Evolutionary conservation across 441 rosid species (phyloP).

Genomic region (Brassica hybrid): DNA sequence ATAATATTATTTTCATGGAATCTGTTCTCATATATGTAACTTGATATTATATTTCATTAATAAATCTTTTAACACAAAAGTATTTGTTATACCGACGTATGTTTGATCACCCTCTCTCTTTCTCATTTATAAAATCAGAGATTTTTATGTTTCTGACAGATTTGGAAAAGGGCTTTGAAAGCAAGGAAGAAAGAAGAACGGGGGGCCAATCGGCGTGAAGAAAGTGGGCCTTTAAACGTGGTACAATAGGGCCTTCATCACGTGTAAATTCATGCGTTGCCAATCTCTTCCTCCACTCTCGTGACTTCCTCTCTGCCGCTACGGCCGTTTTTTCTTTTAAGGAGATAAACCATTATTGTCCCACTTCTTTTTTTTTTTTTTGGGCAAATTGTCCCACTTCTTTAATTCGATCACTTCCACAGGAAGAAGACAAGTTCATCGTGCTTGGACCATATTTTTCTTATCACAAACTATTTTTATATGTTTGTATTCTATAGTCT

Average conservation of each 20-base stretch:
- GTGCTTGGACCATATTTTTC: not conserved
- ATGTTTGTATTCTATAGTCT: too few relatives aligned
- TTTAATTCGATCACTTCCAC: not conserved
- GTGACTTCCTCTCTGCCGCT: constrained; percentile 33
- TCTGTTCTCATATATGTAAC: not conserved
- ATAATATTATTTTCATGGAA: not conserved
- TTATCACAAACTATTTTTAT: too few relatives aligned
- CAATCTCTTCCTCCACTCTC: constrained; percentile 32
- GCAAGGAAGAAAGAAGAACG: constrained; percentile 6
- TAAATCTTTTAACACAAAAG: not conserved
- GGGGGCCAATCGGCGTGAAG: constrained; percentile 37
- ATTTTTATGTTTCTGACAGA: constrained; percentile 16
- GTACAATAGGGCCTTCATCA: constrained; percentile 22
- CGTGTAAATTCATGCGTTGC: constrained; percentile 28
- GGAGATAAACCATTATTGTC: not conserved
- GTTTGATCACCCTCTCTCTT: not conserved
- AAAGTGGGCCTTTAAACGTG: constrained; percentile 36
- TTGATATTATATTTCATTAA: too few relatives aligned
- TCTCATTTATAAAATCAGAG: constrained; percentile 13
- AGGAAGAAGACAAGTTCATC: not conserved
- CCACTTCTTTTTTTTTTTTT: not conserved
- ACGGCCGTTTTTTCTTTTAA: not conserved
- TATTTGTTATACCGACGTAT: not conserved
- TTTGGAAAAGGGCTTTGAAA: not conserved
- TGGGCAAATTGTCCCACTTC: not conserved